These are phyloP conservation scores for Sporisorium sorghi DNA, from an alignment of 1,284 basidiomycete genomes.

Conservation along the genomic window DNA sequence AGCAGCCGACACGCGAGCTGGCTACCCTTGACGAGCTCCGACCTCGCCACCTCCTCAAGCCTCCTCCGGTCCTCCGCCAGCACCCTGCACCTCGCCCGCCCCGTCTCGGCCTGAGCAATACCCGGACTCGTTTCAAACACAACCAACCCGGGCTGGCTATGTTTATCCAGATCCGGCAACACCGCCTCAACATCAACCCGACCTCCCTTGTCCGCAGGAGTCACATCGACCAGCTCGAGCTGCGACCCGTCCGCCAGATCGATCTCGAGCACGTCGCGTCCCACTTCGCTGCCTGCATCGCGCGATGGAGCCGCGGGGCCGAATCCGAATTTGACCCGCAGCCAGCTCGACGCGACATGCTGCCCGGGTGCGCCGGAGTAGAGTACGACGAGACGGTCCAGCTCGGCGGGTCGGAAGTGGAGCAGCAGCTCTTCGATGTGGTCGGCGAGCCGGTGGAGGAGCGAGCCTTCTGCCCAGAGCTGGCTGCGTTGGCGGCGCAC, in stretches of 20 bases:
- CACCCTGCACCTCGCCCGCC: conserved; percentile 6
- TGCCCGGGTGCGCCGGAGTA: conserved; percentile 31
- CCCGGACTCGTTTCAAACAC: conserved; percentile 44
- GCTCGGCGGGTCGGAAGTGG: conserved; percentile 31
- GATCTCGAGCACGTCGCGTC: conserved; percentile 28
- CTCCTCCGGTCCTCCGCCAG: conserved; percentile 22
- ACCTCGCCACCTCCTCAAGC: conserved; percentile 23
- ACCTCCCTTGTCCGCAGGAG: not conserved
- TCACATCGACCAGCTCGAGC: conserved; percentile 33
- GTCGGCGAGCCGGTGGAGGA: conserved; percentile 35
- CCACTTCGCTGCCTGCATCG: not conserved
- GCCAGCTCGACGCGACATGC: conserved; percentile 48
- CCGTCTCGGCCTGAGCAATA: conserved; percentile 13
- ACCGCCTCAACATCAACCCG: conserved; percentile 9
- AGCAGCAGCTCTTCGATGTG: conserved; percentile 41
- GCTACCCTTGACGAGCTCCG: conserved; percentile 14
- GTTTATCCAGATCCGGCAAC: conserved; percentile 13
- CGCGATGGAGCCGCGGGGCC: conserved; percentile 9
- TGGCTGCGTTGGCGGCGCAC: conserved; percentile 25
- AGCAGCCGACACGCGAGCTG: conserved; percentile 32
- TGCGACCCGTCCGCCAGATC: conserved; percentile 41
- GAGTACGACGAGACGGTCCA: conserved; percentile 28
- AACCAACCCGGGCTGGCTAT: conserved; percentile 37
- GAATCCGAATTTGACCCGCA: conserved; percentile 49
- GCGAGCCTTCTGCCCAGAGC: conserved; percentile 41